phyloP scores from a whole-genome alignment of 768 basidiomycete species.

The Psilocybe cyanescens region DNA sequence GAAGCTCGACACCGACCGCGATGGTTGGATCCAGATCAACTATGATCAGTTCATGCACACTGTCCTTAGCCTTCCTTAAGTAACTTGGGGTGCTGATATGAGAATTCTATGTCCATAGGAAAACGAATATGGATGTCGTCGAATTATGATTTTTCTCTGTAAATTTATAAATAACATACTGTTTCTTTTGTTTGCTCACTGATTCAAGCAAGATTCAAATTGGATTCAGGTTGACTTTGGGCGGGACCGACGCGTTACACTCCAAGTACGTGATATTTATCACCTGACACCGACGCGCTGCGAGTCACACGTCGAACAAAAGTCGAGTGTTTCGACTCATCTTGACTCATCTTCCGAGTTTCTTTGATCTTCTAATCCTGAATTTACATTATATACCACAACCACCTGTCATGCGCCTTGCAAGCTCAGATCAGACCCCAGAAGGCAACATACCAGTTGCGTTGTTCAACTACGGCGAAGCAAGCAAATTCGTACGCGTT shows the following conservation, averaged over 20 bases:
- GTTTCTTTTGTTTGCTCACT: neutral
- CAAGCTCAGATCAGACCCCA: constrained; percentile 19
- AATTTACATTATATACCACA: constrained; percentile 22
- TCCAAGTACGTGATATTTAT: neutral
- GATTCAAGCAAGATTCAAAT: too few species aligned
- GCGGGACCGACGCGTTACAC: too few species aligned
- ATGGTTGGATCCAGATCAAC: constrained; percentile 76
- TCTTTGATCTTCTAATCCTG: neutral
- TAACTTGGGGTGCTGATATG: neutral
- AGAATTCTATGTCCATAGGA: neutral
- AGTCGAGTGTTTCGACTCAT: neutral
- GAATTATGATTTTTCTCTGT: neutral
- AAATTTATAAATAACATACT: constrained; percentile 5
- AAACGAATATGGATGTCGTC: neutral
- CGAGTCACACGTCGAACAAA: neutral
- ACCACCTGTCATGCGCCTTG: constrained; percentile 16
- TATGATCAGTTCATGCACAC: constrained; percentile 77
- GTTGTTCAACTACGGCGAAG: constrained; percentile 24
- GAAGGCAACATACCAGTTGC: constrained; percentile 28
- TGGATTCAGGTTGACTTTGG: too few species aligned
- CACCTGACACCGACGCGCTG: neutral
- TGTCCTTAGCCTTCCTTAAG: constrained; percentile 61
- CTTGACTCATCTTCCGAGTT: neutral
- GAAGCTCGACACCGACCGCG: constrained; percentile 62
- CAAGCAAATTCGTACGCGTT: constrained; percentile 28